phyloP scores from a whole-genome alignment of 2,329 filamentous ascomycete species.

The Arthrinium puccinioides region DNA sequence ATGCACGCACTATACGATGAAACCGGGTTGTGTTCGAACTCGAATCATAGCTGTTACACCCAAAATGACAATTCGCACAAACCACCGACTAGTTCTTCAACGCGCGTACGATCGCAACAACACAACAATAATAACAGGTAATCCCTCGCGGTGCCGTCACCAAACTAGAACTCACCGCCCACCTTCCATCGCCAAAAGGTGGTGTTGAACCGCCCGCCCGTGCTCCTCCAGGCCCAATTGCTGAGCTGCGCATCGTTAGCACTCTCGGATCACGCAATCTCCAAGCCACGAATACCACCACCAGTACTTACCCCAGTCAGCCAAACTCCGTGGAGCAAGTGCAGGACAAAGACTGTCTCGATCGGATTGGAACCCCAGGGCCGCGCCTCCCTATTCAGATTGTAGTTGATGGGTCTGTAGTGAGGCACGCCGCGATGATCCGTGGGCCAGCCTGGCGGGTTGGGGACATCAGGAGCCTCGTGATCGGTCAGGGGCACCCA shows the following conservation, averaged over 20 bases:
- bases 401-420: constrained; percentile 18
- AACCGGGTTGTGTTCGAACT: too few species aligned
- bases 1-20: too few species aligned
- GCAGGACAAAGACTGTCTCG: constrained; percentile 15
- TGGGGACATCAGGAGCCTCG: constrained; percentile 9
- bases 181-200: constrained; percentile 14
- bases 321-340: constrained; percentile 21
- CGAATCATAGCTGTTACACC: too few species aligned
- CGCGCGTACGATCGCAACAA: too few species aligned
- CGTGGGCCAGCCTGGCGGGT: constrained; percentile 16
- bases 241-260: constrained; percentile 4
- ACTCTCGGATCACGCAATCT: background rate
- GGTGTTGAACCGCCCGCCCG: constrained; percentile 13
- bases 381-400: constrained; percentile 13
- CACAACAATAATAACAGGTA: background rate
- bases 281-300: background rate
- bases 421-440: constrained; percentile 18
- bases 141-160: background rate
- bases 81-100: too few species aligned
- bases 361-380: constrained; percentile 16
- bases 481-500: constrained; percentile 14
- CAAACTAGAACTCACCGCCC: constrained; percentile 15
- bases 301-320: constrained; percentile 16
- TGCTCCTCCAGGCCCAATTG: constrained; percentile 16
- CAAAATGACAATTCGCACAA: too few species aligned